Conservation (phyloP, 1,284 basidiomycete genomes). For the Ganoderma sinense region DNA sequence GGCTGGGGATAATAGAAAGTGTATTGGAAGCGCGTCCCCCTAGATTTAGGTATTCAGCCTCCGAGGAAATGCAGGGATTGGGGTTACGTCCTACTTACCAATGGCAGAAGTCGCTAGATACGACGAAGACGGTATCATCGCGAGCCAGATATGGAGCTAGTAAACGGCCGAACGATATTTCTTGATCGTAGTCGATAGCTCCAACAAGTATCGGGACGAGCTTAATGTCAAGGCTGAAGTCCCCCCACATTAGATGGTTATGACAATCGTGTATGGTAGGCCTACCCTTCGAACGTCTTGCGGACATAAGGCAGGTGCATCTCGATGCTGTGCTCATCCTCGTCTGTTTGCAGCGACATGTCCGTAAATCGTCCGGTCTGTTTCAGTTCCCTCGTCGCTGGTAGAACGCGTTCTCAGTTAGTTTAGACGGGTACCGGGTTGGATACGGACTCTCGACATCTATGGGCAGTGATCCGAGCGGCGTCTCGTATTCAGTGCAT, state of each 20-base stretch:
- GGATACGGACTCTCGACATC: slow-evolving; percentile 77
- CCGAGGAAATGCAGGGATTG: neutral
- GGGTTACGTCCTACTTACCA: slow-evolving; percentile 63
- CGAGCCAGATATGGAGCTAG: slow-evolving; percentile 84
- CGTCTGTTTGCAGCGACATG: slow-evolving; percentile 79
- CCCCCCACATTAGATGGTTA: neutral
- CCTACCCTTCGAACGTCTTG: slow-evolving; percentile 85
- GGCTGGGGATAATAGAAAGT: slow-evolving; percentile 88
- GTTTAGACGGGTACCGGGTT: neutral
- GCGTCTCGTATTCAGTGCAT: slow-evolving; percentile 85
- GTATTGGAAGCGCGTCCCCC: slow-evolving; percentile 91
- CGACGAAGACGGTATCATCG: slow-evolving; percentile 85
- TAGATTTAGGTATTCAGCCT: slow-evolving; percentile 40
- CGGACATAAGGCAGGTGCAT: slow-evolving; percentile 97
- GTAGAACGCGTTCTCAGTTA: neutral
- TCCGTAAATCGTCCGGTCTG: slow-evolving; percentile 75
- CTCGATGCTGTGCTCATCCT: slow-evolving; percentile 97
- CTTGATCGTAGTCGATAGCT: slow-evolving; percentile 69
- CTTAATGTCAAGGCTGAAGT: slow-evolving; percentile 69
- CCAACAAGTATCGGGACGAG: slow-evolving; percentile 96
- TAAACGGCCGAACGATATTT: slow-evolving; percentile 70
- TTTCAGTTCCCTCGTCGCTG: slow-evolving; percentile 77
- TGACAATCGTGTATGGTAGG: slow-evolving; percentile 8
- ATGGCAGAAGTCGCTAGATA: slow-evolving; percentile 98
- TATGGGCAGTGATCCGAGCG: slow-evolving; percentile 84